phyloP scores from a whole-genome alignment of 495 filamentous ascomycete genomes.

The Penicillium ucsense region DNA sequence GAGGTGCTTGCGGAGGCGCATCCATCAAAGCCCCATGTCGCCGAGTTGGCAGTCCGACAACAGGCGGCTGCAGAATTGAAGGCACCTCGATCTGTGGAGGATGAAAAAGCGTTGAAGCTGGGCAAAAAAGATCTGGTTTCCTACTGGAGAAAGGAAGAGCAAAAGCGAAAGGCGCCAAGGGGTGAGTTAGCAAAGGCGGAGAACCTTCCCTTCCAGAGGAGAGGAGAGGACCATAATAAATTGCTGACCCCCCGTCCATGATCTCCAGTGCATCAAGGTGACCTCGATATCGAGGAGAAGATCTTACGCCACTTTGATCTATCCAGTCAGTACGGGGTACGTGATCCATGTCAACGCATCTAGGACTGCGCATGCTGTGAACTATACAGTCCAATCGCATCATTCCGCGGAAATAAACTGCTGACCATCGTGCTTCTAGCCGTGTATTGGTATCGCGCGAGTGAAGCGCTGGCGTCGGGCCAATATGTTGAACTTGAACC shows the following conservation, averaged over 20 bases:
- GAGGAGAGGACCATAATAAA: neutral
- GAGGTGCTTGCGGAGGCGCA: conserved; percentile 12
- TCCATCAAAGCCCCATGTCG: conserved; percentile 29
- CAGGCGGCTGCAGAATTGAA: conserved; percentile 31
- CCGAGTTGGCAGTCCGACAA: conserved; percentile 38
- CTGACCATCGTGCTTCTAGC: conserved; percentile 41
- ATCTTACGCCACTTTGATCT: conserved; percentile 84
- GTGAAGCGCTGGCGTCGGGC: conserved; percentile 84
- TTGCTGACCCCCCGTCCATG: conserved; percentile 1
- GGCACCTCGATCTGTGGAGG: conserved; percentile 38
- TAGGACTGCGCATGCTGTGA: neutral
- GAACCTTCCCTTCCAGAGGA: neutral
- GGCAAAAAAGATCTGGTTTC: conserved; percentile 51
- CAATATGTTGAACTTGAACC: conserved; percentile 63
- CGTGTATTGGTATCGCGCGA: conserved; percentile 77
- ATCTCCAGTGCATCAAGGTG: conserved; percentile 59
- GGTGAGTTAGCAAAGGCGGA: conserved; percentile 16
- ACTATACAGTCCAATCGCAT: neutral
- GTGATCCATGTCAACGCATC: conserved; percentile 22
- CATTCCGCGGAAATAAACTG: neutral
- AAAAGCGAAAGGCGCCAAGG: conserved; percentile 43
- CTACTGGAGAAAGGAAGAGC: conserved; percentile 67
- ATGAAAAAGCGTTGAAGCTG: conserved; percentile 48
- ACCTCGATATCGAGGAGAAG: conserved; percentile 65
- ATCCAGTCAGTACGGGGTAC: conserved; percentile 78